Evolutionary conservation across 257 asterid species (phyloP).

Genomic region (Solanum clarkiae): DNA sequence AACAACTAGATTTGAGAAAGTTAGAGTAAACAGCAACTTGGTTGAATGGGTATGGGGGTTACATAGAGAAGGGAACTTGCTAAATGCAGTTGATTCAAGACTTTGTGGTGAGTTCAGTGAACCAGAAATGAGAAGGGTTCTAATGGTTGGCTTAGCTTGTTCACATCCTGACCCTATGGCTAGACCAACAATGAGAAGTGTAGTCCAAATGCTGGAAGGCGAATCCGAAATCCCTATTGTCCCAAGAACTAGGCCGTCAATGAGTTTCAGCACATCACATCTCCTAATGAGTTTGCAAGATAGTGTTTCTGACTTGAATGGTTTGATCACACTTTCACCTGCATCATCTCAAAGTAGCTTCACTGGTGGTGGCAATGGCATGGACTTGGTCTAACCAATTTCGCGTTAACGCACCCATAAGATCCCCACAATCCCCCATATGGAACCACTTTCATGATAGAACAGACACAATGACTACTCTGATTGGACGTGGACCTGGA

Average conservation of each 20-base stretch:
- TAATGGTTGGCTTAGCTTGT: slow-evolving; percentile 55
- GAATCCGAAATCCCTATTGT: slow-evolving; percentile 57
- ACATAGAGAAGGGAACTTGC: slow-evolving; percentile 45
- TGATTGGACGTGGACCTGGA: neutral
- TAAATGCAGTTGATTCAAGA: slow-evolving; percentile 43
- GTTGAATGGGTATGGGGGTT: slow-evolving; percentile 88
- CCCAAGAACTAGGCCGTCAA: slow-evolving; percentile 53
- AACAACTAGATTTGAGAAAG: slow-evolving; percentile 24
- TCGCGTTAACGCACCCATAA: neutral
- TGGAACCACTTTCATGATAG: neutral
- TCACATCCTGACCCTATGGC: slow-evolving; percentile 70
- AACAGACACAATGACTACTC: neutral
- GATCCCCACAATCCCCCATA: neutral
- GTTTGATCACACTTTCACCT: slow-evolving; percentile 42
- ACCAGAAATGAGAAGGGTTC: slow-evolving; percentile 50
- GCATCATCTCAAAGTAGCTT: slow-evolving; percentile 61
- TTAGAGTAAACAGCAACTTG: slow-evolving; percentile 32
- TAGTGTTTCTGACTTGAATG: slow-evolving; percentile 70
- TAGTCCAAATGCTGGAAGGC: slow-evolving; percentile 68
- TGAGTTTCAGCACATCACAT: slow-evolving; percentile 61
- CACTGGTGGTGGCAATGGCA: slow-evolving; percentile 12
- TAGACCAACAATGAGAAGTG: slow-evolving; percentile 69
- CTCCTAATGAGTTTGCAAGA: slow-evolving; percentile 58
- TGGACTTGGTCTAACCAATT: slow-evolving; percentile 20
- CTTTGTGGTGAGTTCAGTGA: slow-evolving; percentile 44